phyloP scores from a whole-genome alignment of 2,329 filamentous ascomycete species.

The Chaetomiaceae sp. region DNA sequence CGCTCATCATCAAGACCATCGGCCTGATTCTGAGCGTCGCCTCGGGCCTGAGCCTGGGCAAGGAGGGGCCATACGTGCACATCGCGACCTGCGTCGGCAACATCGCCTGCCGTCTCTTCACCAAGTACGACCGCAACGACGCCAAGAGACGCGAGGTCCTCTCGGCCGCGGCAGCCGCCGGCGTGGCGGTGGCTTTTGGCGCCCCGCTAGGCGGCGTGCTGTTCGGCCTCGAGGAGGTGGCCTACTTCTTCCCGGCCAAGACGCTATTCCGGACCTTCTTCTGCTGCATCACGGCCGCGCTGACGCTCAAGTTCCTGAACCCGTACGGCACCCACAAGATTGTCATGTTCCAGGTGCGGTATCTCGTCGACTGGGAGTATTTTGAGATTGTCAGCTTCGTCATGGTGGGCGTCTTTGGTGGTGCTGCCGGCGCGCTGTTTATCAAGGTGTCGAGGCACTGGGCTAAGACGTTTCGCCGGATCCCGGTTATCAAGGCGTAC shows the following conservation, averaged over 20 bases:
- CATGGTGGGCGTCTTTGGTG: slow-evolving; percentile 79
- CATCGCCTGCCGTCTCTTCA: slow-evolving; percentile 87
- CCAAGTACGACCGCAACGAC: slow-evolving; percentile 91
- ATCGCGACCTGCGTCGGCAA: slow-evolving; percentile 95
- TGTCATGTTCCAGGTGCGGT: slow-evolving; percentile 92
- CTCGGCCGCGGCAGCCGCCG: slow-evolving; percentile 87
- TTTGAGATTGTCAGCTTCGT: slow-evolving; percentile 87
- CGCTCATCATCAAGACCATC: slow-evolving; percentile 77
- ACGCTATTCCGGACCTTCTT: slow-evolving; percentile 97
- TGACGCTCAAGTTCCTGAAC: slow-evolving; percentile 91
- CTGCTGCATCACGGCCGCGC: slow-evolving; percentile 88
- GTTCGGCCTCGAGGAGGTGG: slow-evolving; percentile 91
- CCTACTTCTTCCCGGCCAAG: slow-evolving; percentile 96
- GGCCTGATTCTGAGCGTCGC: slow-evolving; percentile 84
- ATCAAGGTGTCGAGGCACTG: slow-evolving; percentile 92
- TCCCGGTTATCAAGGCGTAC: slow-evolving; percentile 72
- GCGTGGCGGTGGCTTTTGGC: slow-evolving; percentile 91
- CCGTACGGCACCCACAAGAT: slow-evolving; percentile 96
- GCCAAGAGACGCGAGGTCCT: slow-evolving; percentile 89
- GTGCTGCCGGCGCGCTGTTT: slow-evolving; percentile 81
- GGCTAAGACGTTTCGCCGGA: slow-evolving; percentile 83
- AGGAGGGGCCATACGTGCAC: slow-evolving; percentile 95
- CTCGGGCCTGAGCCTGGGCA: slow-evolving; percentile 88
- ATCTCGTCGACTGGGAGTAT: slow-evolving; percentile 84
- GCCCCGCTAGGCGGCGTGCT: slow-evolving; percentile 82